Base-by-base conservation (phyloP, 2,329 filamentous ascomycete genomes). In the Fusarium robinianum region DNA sequence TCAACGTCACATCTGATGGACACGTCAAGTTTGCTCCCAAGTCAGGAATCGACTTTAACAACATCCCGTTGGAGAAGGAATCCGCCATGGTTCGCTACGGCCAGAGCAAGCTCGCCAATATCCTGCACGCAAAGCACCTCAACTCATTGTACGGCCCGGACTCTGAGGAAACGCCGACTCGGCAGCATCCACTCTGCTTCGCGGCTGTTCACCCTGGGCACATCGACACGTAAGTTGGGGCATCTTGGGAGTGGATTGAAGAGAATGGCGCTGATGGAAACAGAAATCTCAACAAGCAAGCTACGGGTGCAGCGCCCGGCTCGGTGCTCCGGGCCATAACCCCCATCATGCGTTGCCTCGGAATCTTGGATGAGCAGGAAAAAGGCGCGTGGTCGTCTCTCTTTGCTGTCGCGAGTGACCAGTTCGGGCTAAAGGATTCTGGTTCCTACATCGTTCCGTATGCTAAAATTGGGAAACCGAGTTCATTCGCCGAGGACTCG, bases 331-430 rank as follows among this genome's bases (percentile, higher is more conserved):
- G 46, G 16, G 27, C 29, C 12, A 25, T 49, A 14, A 42, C 42
- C 8, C 36, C 48, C 6, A 21, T 58, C 12, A 52, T 56, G 49
- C 10, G 29, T 5, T 58, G 53, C 31, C 19, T 53, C 7, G 51
- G 55, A 3, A 43, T 61, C 10, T 26, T 60, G 6, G 51, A 50
- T 27, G 38, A 46, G 22, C 43, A 57, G 24, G 42, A 39, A 6
- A 52, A 51, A 21, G 58, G 58, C 3, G 58, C 55, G 2, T 46
- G 42, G 36, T 58, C 55, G 21, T 61, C 58, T 3, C 48, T 61
- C 7, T 60, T 53, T 34, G 47, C 47, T 3, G 34, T 53, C 17
- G 58, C 58, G 6, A 55, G 55, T 27, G 27, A 45, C 5, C 35
- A 50, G 6, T 58, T 61, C 38, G 41, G 38, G 8, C 18, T 37